Evolutionary conservation across 345 rosid species (phyloP), one percentile per base, ranked within the genome.

Genomic region (Cardamine chenopodiifolia): DNA sequence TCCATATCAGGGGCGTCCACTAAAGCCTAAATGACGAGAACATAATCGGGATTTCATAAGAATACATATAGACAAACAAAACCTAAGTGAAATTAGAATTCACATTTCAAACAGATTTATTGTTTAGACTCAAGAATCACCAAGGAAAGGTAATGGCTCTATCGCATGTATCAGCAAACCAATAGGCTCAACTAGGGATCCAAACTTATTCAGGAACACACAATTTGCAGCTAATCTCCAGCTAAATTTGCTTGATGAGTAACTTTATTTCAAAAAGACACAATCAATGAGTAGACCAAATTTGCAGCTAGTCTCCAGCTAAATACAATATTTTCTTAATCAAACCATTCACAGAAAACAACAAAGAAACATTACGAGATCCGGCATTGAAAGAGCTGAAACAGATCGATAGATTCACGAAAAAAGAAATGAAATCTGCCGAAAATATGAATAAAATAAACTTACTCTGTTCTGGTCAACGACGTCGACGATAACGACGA

Each of bases 1-100:
- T 91, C 93, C 95, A 90, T 90, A 75, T 88, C 96, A 8, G 96
- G 97, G 15, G 99, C 92, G 68, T 95, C 99, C 20, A 95, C 97
- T 10, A 95, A 85, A 44, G 97, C 99, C 99, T 95, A 71, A 12
- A 60, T 7, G 5, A 29, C 22, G 5, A 34, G 3, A 62, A 32
- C 44, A 54, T 0, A 69, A 31, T 7, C 19, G 54, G 10, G 2
- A 25, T 5, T 62, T 15, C 0, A 22, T 52, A 18, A 15, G 37
- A 26, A 47, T 17, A 17, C 59, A 25, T 57, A 23, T 35, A 66
- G 0, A 5, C 23, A 5, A 11, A 5, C 10, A 25, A 0, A 8
- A 39, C 32, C n/a, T 7, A 12, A 28, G 13, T 8, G n/a, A 49
- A 26, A 60, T 17, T 2, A 34, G 20, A 8, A 28, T 13, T 17